phyloP scores from a whole-genome alignment of 306 rosid species.

The Dalbergia cultrata region DNA sequence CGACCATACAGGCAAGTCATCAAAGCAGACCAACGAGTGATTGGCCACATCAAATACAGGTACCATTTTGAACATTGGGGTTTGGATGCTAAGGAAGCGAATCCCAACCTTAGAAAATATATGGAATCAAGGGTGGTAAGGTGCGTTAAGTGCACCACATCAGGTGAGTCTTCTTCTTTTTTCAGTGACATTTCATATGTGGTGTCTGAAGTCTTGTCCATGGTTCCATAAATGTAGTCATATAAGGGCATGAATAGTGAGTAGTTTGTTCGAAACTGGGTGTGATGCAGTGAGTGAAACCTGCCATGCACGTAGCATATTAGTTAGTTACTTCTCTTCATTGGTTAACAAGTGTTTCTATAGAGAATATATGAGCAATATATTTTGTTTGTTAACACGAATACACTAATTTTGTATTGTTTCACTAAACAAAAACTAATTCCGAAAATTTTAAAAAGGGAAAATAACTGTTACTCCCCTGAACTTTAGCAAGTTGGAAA shows the following conservation, averaged over 20 bases:
- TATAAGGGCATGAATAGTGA: slow-evolving; percentile 82
- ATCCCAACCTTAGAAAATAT: slow-evolving; percentile 67
- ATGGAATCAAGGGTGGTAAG: slow-evolving; percentile 73
- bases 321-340: no score
- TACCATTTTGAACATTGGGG: slow-evolving; percentile 64
- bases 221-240: slow-evolving; percentile 70
- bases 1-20: slow-evolving; percentile 55
- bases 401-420: no score
- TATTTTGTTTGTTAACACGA: no score
- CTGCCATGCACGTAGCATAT: slow-evolving; percentile 39
- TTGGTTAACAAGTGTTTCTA: no score
- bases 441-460: no score
- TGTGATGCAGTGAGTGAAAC: slow-evolving; percentile 78
- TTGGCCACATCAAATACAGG: slow-evolving; percentile 68
- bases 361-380: no score
- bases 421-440: no score
- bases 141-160: slow-evolving; percentile 74
- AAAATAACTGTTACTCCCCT: no score
- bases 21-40: slow-evolving; percentile 62
- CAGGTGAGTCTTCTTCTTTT: slow-evolving; percentile 44
- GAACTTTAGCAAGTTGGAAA: no score
- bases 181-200: slow-evolving; percentile 56
- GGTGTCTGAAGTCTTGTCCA: slow-evolving; percentile 61
- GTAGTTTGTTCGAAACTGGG: slow-evolving; percentile 77
- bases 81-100: slow-evolving; percentile 65